phyloP scores from a whole-genome alignment of 139 green algal genomes.

The Micromonas commoda region DNA sequence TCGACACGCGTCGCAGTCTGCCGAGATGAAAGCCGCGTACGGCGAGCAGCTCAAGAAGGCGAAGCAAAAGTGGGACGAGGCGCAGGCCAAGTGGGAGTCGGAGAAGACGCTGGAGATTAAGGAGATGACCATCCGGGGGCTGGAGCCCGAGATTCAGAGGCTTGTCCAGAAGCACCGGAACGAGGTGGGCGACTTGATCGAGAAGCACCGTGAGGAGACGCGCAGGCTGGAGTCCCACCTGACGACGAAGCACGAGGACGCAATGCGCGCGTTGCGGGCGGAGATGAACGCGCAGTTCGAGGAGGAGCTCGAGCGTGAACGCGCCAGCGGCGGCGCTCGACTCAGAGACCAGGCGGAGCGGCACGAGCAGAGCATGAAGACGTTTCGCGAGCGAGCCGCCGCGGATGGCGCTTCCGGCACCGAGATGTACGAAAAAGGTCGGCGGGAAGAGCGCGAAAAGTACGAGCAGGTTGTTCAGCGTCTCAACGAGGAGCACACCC shows the following conservation, averaged over 20 bases:
- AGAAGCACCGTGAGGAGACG: not conserved
- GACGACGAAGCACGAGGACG: constrained; percentile 40
- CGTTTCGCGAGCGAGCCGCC: not conserved
- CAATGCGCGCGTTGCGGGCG: constrained; percentile 18
- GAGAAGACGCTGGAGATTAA: constrained; percentile 59
- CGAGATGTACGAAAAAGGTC: no score
- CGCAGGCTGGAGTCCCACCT: constrained; percentile 34
- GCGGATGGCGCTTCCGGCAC: no score
- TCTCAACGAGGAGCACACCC: no score
- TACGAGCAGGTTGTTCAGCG: no score
- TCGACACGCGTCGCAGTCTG: not conserved
- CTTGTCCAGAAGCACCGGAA: constrained; percentile 45
- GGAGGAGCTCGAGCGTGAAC: constrained; percentile 49
- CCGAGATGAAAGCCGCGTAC: constrained; percentile 2
- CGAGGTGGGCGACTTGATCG: not conserved
- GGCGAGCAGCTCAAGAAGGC: constrained; percentile 27
- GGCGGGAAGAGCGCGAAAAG: not conserved
- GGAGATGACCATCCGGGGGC: constrained; percentile 55
- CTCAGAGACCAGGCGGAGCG: constrained; percentile 48
- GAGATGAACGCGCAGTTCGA: constrained; percentile 42
- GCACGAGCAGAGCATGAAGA: constrained; percentile 44
- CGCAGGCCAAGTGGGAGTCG: constrained; percentile 47
- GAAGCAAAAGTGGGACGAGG: not conserved
- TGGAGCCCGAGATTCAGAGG: constrained; percentile 48
- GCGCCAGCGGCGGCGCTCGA: constrained; percentile 22